Evolutionary conservation across 2,329 filamentous ascomycete genomes (phyloP), one percentile per base, ranked within the genome.

Genomic region (Fusarium sp.): DNA sequence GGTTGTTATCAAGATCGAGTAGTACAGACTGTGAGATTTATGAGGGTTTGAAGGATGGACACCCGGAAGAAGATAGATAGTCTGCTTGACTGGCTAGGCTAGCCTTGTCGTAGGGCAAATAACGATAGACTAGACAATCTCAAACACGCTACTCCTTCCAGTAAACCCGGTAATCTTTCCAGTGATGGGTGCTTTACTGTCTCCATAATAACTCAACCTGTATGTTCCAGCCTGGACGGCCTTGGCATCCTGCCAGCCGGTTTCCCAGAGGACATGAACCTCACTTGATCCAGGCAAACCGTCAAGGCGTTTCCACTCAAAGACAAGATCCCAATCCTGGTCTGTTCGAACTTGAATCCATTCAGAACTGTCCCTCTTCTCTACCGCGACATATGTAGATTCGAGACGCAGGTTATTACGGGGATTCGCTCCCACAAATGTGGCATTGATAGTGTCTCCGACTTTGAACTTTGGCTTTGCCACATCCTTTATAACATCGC

Each of bases 251-350:
- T 60, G 32, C 57, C 57, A 61, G 0, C 45, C 55, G 0, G 55
- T 60, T 9, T 61, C 57, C 57, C 57, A 61, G 0, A 32, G 32
- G 0, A 61, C 45, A 12, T 24, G 0, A 4, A 61, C 57, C 19
- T 61, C 45, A 8, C 57, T 61, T 0, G 57, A 45, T 0, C 57
- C 57, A 7, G 60, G 57, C 0, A 61, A 1, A 1, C 57, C 57
- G 17, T 61, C 55, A 8, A 61, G n/a, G 3, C 57, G 52, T 20
- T 45, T 60, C 57, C 57, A 61, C 7, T 53, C 55, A 40, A 61
- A 61, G 0, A 61, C 26, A 3, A 61, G 26, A 34, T 61, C 57
- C 57, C 57, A 61, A 2, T 61, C 57, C 1, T 61, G 45, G 4
- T 61, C 57, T 5, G 45, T 34, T 1, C 55, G 45, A 9, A 60